Base-by-base conservation (phyloP, 208 protist genomes). In the Trypanosoma rangeli region DNA sequence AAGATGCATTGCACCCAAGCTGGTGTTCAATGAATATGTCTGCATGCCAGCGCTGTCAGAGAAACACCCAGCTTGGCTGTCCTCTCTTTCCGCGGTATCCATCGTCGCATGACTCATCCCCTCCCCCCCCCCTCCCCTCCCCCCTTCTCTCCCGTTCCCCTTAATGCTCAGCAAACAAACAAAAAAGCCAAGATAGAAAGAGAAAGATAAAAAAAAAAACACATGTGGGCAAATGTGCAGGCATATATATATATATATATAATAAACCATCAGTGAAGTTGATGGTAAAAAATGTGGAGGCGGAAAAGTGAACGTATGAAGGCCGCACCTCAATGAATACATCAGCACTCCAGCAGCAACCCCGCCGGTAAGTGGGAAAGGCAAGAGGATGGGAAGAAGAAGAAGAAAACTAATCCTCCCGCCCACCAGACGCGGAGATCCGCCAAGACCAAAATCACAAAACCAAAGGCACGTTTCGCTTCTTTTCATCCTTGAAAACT, bases 11-110 rank as follows among this genome's bases (percentile, higher is more conserved):
- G 68, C 71, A 15, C 64, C 78, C 9, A 78, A 65, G 55, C 80
- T 83, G 26, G 72, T 85, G 26, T 82, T 76, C 29, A 77, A 58
- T 13, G 62, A 68, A n/a, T 68, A 74, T 16, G 69, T 74, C 54
- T 72, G 67, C 57, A 72, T 72, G 31, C 67, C 67, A 37, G 57
- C 48, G 44, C 67, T 64, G 48, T 72, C 67, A 15, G 67, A 64
- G 26, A 72, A 61, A 28, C 8, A 7, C 0, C 67, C 55, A 29
- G 16, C 48, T 33, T 64, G 57, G 44, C 57, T 49, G 24, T 72
- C 67, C 20, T 72, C 67, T 33, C 49, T 64, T 12, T 72, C 67
- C 22, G 42, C 26, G 28, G 12, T 5, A 64, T 64, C 48, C 5
- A 15, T 44, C 9, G 28, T 29, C 24, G 29, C 3, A 58, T 68